Evolutionary conservation across 805 yeast species (phyloP).

Genomic region (Pichia occidentalis): DNA sequence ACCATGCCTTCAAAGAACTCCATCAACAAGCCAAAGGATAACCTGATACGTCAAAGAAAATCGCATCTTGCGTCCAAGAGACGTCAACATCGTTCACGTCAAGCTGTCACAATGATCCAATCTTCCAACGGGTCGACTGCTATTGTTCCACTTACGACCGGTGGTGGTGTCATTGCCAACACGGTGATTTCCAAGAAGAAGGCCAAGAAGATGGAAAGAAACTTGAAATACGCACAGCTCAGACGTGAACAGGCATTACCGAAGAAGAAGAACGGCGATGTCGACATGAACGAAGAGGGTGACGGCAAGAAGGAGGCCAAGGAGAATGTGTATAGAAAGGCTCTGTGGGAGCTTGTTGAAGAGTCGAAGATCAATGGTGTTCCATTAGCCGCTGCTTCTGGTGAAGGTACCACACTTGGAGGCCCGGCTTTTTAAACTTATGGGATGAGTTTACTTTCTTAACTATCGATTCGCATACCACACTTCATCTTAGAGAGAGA

Average conservation of each 20-base stretch:
- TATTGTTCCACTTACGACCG: conserved; percentile 39
- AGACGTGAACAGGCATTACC: conserved; percentile 34
- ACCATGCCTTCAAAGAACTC: conserved; percentile 78
- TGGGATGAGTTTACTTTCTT: too few species aligned
- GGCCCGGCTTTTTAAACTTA: conserved; percentile 3
- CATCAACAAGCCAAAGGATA: conserved; percentile 70
- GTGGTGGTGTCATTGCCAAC: conserved; percentile 37
- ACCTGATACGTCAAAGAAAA: conserved; percentile 46
- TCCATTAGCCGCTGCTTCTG: conserved; percentile 35
- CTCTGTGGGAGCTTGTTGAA: conserved; percentile 67
- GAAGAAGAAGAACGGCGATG: conserved; percentile 34
- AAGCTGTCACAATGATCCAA: conserved; percentile 10
- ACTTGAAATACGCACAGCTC: conserved; percentile 59
- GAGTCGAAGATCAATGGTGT: conserved; percentile 44
- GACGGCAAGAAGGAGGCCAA: conserved; percentile 17
- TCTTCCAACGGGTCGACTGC: conserved; percentile 24
- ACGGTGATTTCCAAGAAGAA: conserved; percentile 69
- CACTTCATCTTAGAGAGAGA: too few species aligned
- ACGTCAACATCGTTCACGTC: conserved; percentile 41
- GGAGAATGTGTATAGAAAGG: conserved; percentile 51
- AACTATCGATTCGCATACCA: too few species aligned
- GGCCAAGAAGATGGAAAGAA: conserved; percentile 73
- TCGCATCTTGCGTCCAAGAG: conserved; percentile 35
- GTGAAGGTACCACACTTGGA: conserved; percentile 77
- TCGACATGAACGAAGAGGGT: conserved; percentile 38